These are phyloP conservation scores for Sugiyamaella lignohabitans DNA, from an alignment of 805 yeast genomes.

Conservation along the genomic window DNA sequence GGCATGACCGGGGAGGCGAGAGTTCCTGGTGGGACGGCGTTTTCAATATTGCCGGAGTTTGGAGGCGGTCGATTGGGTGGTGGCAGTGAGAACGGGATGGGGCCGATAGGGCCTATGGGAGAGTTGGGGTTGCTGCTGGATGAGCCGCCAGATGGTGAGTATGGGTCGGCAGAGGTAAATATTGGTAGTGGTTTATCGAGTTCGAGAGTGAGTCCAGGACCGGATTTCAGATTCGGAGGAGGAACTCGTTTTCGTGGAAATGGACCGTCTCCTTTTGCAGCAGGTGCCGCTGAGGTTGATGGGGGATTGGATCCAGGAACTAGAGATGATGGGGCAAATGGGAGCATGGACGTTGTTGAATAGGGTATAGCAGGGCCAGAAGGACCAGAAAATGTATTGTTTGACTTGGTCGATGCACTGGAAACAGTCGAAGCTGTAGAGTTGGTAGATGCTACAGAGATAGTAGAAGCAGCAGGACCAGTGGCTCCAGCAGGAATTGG, in stretches of 20 bases:
- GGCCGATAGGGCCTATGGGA: constrained; percentile 6
- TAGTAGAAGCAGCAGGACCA: neutral
- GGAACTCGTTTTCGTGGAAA: neutral
- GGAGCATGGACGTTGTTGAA: neutral
- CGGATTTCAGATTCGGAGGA: no score
- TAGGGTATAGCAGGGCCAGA: no score
- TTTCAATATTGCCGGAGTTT: no score
- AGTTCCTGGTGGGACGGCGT: no score
- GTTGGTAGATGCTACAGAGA: neutral
- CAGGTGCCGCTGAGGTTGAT: constrained; percentile 10
- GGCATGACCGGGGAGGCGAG: neutral
- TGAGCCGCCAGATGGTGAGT: constrained; percentile 5
- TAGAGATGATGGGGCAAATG: neutral
- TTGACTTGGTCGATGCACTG: neutral
- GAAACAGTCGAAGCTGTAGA: neutral
- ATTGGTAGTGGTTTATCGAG: constrained; percentile 12
- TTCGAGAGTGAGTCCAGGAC: constrained; percentile 1
- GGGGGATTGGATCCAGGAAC: neutral
- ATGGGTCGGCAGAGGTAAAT: constrained; percentile 2
- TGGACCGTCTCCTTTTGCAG: no score
- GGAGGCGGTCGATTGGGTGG: constrained; percentile 2
- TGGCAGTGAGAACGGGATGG: constrained; percentile 7
- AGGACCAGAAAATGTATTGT: no score
- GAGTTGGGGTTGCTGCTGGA: constrained; percentile 7
- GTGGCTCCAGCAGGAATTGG: no score